A percentile compares a stretch with the other conserved stretches of the same genome.
Evolutionary conservation across 2,329 filamentous ascomycete species (phyloP).

Genomic region (Sporothrix dimorphospora): DNA sequence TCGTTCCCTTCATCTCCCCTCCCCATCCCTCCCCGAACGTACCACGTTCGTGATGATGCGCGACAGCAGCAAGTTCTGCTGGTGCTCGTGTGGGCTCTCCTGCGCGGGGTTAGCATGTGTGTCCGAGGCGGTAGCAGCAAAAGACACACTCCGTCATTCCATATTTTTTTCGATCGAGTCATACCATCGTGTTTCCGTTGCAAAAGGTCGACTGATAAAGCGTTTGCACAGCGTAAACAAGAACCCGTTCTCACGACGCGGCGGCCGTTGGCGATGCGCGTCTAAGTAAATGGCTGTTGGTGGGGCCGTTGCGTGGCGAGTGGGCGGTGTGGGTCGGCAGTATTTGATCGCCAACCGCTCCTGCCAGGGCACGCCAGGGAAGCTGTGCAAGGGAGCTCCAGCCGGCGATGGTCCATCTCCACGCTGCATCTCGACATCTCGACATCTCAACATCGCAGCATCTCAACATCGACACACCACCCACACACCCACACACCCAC

Average conservation of each 20-base stretch:
- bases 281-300: background rate
- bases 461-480: background rate
- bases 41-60: conserved; percentile 98
- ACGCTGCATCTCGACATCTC: background rate
- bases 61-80: conserved; percentile 89
- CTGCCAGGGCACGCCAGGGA: background rate
- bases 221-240: background rate
- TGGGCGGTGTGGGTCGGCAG: conserved; percentile 26
- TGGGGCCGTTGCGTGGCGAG: background rate
- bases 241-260: background rate
- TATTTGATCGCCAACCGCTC: conserved; percentile 1
- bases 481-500: background rate
- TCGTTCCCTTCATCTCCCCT: too few relatives aligned
- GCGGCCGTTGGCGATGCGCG: conserved; percentile 14
- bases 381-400: conserved; percentile 13
- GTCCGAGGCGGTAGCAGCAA: too few relatives aligned
- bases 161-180: too few relatives aligned
- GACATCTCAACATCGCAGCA: background rate
- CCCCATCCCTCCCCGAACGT: conserved; percentile 46
- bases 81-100: conserved; percentile 97
- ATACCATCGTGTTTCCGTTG: conserved; percentile 20
- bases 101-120: conserved; percentile 38
- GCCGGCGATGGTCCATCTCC: background rate
- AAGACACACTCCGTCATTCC: too few relatives aligned
- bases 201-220: background rate